Evolutionary conservation across 208 protist genomes (phyloP), one percentile per base, ranked within the genome.

Genomic region (Trypanosoma brucei): DNA sequence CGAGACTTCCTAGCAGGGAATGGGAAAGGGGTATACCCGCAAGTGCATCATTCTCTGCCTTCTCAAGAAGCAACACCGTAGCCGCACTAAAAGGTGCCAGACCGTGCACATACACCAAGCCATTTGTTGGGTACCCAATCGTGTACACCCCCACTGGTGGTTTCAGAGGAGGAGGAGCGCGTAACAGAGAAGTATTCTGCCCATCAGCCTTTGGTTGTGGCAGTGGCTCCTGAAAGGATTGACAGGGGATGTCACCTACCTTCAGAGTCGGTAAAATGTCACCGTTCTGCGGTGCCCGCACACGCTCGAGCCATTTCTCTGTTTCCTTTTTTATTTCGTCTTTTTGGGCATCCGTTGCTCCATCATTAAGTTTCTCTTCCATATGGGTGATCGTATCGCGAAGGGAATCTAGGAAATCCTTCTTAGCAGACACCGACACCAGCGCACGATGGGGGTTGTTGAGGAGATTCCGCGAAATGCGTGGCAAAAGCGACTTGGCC

Each of bases 101-200:
- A 1, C 83, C 87, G 65, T 94, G 83, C 59, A 95, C 88, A 76
- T 97, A 97, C 48, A 94, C 87, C 35, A 97, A 72, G 7, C 89
- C 87, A 71, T 96, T 96, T 22, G 90, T 96, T 4, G 83, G 78
- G 49, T 71, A 82, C 5, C 70, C 35, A 45, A 96, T 85, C 4
- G 82, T 91, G 65, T 84, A 81, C 5, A 84, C 38, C 14, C 58
- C 46, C 11, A 39, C 48, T 56, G 53, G 45, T 38, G 42, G 42
- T 46, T 46, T 46, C 8, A 11, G 11, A 46, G 11, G 42, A 46
- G 6, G 42, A 22, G 22, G 22, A 22, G 22, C 22, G 22, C 22
- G 0, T 22, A 22, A 22, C 22, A 22, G 22, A 22, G 22, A 22
- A 22, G 22, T 22, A 22, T 22, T 22, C 22, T 22, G 22, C 22